These are phyloP conservation scores for Lachnellula cervina DNA, from an alignment of 2,329 filamentous ascomycete species.

Conservation along the genomic window DNA sequence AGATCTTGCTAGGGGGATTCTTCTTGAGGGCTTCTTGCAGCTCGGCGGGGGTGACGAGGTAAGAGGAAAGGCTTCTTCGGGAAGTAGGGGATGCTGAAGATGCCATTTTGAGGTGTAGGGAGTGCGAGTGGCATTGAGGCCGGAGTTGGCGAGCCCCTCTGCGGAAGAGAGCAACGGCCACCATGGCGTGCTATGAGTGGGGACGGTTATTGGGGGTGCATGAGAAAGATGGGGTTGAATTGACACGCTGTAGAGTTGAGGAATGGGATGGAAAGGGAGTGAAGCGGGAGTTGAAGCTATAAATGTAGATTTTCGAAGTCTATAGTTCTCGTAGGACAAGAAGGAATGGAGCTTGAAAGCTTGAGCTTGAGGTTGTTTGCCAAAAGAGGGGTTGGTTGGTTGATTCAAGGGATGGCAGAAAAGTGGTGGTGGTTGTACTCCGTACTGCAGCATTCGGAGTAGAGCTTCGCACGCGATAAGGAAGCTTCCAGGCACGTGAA, in stretches of 20 bases:
- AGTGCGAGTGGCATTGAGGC: constrained; percentile 9
- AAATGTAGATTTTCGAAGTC: no score
- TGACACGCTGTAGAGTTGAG: no score
- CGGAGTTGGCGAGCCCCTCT: constrained; percentile 16
- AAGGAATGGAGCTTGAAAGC: constrained; percentile 9
- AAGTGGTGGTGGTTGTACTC: no score
- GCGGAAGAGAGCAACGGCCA: constrained; percentile 21
- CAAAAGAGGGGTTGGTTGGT: not conserved
- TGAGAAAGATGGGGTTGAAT: not conserved
- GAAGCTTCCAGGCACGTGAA: not conserved
- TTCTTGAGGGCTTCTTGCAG: constrained; percentile 76
- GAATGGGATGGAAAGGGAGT: no score
- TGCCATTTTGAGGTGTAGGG: constrained; percentile 31
- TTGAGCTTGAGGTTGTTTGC: constrained; percentile 6
- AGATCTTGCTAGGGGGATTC: constrained; percentile 74
- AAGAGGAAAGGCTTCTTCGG: constrained; percentile 58
- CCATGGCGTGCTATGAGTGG: constrained; percentile 24
- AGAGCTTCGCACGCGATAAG: not conserved
- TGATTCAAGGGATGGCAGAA: not conserved
- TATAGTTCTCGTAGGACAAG: not conserved
- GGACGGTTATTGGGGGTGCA: constrained; percentile 13
- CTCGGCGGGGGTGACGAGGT: constrained; percentile 80
- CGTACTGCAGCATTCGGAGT: not conserved
- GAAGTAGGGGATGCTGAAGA: constrained; percentile 43
- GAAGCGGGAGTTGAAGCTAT: no score